phyloP scores from a whole-genome alignment of 2,329 filamentous ascomycete genomes.

The Paecilomyces sp. region DNA sequence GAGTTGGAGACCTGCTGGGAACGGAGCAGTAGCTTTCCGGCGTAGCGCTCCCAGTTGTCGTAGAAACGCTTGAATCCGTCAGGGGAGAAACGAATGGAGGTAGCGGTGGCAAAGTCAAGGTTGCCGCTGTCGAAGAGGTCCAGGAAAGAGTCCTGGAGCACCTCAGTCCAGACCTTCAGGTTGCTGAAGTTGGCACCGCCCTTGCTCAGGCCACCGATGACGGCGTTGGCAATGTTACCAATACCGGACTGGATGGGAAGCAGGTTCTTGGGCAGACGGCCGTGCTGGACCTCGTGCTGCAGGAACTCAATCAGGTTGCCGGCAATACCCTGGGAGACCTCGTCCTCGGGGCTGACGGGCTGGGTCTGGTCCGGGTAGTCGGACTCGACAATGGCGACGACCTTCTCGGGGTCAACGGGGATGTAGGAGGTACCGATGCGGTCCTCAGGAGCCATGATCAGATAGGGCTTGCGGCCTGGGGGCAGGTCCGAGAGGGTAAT shows the following conservation, averaged over 20 bases:
- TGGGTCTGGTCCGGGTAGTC: constrained; percentile 73
- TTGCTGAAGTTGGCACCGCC: constrained; percentile 72
- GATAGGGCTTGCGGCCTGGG: constrained; percentile 72
- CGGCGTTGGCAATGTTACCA: constrained; percentile 88
- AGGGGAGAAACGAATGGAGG: constrained; percentile 82
- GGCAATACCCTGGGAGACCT: constrained; percentile 64
- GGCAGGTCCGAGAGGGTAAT: constrained; percentile 85
- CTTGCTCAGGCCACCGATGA: constrained; percentile 72
- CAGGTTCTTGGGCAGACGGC: constrained; percentile 68
- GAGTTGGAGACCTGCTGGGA: constrained; percentile 85
- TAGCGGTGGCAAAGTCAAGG: constrained; percentile 83
- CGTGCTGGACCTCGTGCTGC: constrained; percentile 74
- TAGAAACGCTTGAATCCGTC: constrained; percentile 91
- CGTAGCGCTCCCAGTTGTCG: constrained; percentile 72
- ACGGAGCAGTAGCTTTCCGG: constrained; percentile 74
- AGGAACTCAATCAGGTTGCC: constrained; percentile 75
- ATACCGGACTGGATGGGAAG: constrained; percentile 82
- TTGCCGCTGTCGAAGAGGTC: constrained; percentile 85
- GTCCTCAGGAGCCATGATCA: constrained; percentile 79
- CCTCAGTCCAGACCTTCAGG: constrained; percentile 88
- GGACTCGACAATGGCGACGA: constrained; percentile 77
- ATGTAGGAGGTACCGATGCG: constrained; percentile 77
- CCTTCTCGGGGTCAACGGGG: constrained; percentile 75
- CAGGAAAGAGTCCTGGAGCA: constrained; percentile 86
- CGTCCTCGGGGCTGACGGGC: constrained; percentile 71